Conservation (phyloP, 2,329 filamentous ascomycete genomes). For the Graphilbum sp. region DNA sequence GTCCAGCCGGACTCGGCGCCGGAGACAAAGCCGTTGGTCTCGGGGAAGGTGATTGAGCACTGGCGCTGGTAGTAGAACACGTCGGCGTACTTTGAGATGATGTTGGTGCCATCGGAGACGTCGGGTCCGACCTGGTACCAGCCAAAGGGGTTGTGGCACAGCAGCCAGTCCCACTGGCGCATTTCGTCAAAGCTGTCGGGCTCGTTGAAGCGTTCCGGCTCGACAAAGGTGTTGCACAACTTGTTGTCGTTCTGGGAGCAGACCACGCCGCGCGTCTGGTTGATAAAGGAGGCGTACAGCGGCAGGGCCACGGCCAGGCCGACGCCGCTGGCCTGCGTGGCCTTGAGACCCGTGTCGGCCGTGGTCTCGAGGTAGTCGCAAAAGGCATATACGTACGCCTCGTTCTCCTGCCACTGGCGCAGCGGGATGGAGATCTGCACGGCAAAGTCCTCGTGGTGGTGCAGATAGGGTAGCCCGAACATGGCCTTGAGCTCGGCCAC, state of each 20-base stretch:
- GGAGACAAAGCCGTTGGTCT: constrained; percentile 14
- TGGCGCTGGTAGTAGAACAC: constrained; percentile 23
- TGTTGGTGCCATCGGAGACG: constrained; percentile 15
- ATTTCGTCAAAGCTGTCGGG: constrained; percentile 20
- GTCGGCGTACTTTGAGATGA: constrained; percentile 20
- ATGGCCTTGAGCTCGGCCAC: constrained; percentile 28
- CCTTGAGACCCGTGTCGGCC: constrained; percentile 20
- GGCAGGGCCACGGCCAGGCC: constrained; percentile 30
- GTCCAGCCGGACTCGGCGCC: constrained; percentile 18
- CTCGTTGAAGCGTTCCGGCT: constrained; percentile 19
- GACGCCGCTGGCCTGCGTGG: constrained; percentile 24
- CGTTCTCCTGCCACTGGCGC: constrained; percentile 35
- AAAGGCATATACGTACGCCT: constrained; percentile 26
- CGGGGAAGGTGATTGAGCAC: constrained; percentile 29
- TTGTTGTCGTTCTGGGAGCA: constrained; percentile 24
- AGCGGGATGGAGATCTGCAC: constrained; percentile 7
- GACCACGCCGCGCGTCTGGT: constrained; percentile 23
- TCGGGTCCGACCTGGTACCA: constrained; percentile 28
- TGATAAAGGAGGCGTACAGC: constrained; percentile 32
- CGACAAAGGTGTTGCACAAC: constrained; percentile 21
- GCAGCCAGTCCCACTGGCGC: constrained; percentile 39
- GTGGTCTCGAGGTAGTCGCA: constrained; percentile 27
- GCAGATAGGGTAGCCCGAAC: constrained; percentile 27
- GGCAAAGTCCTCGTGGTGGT: constrained; percentile 24
- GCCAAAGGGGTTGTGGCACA: constrained; percentile 28